A percentile compares a stretch with the other conserved stretches of the same genome.
phyloP scores from a whole-genome alignment of 148 eudicot species.

The Amaranthus hypochondriacus region DNA sequence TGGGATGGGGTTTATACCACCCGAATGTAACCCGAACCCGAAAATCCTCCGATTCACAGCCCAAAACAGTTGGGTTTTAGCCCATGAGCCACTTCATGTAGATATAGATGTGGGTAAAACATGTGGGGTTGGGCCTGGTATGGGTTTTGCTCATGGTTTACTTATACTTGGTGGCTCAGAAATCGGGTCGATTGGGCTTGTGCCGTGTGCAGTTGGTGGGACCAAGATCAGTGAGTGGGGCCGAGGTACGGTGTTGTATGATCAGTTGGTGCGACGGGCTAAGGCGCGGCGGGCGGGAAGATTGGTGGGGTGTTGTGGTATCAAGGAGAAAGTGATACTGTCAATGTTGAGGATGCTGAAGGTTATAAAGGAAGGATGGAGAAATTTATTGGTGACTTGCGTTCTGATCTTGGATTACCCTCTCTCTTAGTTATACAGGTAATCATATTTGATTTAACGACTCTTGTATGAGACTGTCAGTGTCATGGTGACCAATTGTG shows the following conservation, averaged over 20 bases:
- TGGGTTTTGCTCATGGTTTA: conserved; percentile 35
- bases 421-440: conserved; percentile 26
- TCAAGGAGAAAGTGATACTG: conserved; percentile 44
- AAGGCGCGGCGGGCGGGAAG: conserved; percentile 24
- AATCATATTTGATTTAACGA: background rate
- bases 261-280: conserved; percentile 28
- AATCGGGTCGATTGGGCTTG: conserved; percentile 26
- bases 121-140: conserved; percentile 48
- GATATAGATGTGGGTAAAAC: conserved; percentile 32
- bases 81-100: conserved; percentile 39
- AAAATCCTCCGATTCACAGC: conserved; percentile 17
- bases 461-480: too few relatives aligned
- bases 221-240: conserved; percentile 34
- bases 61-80: conserved; percentile 26
- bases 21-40: conserved; percentile 15
- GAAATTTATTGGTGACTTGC: conserved; percentile 25
- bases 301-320: conserved; percentile 41
- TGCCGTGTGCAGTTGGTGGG: conserved; percentile 50
- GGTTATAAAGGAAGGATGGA: conserved; percentile 20
- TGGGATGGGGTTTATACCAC: conserved; percentile 43
- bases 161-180: conserved; percentile 2
- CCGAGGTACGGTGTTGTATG: conserved; percentile 21
- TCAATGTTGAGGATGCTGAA: conserved; percentile 12
- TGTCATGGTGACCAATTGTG: too few relatives aligned
- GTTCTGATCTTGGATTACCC: conserved; percentile 25